These are phyloP conservation scores for Blastobotrys proliferans DNA, from an alignment of 1,139 yeast species.

Conservation along the genomic window DNA sequence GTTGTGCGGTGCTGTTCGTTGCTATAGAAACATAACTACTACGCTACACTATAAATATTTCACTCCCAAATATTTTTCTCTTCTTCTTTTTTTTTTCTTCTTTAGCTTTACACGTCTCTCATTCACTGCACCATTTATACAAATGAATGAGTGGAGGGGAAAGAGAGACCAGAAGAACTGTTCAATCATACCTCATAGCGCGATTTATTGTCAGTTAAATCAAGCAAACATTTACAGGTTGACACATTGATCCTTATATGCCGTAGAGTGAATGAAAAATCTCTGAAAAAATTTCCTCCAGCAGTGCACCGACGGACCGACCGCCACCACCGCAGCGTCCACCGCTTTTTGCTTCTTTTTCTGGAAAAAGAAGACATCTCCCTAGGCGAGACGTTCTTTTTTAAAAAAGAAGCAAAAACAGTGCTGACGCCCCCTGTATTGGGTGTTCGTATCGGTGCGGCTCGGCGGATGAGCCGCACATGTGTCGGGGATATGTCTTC, in stretches of 20 bases:
- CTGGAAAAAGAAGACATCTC: no score
- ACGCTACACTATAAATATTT: constrained; percentile 1
- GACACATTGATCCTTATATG: constrained; percentile 5
- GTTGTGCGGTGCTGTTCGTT: background rate
- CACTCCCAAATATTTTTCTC: constrained; percentile 3
- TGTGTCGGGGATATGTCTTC: no score
- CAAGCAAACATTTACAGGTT: constrained; percentile 10
- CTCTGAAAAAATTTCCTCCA: no score
- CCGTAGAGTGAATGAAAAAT: no score
- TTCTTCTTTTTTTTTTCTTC: constrained; percentile 7
- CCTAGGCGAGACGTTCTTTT: no score
- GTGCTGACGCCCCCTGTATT: no score
- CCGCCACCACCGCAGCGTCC: no score
- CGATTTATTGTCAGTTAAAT: background rate
- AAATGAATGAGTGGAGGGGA: constrained; percentile 17
- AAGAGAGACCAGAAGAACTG: constrained; percentile 14
- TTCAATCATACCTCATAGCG: constrained; percentile 16
- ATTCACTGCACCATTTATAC: constrained; percentile 15
- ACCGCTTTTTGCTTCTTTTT: no score
- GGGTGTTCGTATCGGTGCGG: no score
- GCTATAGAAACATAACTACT: background rate
- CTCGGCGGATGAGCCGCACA: no score
- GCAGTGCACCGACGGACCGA: no score
- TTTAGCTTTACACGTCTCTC: constrained; percentile 15
- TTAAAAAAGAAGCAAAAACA: no score